Percentiles rank a stretch among this genome's conserved stretches.
These are phyloP conservation scores for Cicer pinnatifidum DNA, from an alignment of 306 rosid species.

Conservation along the genomic window DNA sequence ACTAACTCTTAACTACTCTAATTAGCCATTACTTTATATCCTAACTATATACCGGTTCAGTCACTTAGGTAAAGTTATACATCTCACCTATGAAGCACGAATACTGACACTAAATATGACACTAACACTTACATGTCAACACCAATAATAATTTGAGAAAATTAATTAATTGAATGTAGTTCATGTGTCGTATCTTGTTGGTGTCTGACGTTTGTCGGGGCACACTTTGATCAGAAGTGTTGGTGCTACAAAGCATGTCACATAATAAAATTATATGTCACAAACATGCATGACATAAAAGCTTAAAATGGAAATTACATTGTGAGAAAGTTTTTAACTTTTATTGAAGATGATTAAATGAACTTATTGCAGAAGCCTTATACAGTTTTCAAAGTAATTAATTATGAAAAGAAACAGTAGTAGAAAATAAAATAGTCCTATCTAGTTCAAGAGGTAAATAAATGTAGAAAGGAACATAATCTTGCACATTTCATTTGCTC, in stretches of 20 bases:
- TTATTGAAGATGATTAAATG: background rate
- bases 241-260: too few species aligned
- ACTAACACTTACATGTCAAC: too few species aligned
- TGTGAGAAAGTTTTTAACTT: slow-evolving; percentile 2
- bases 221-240: too few species aligned
- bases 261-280: background rate
- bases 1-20: too few species aligned
- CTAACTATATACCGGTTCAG: background rate
- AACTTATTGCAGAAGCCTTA: background rate
- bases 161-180: too few species aligned
- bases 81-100: background rate
- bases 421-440: too few species aligned
- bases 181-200: too few species aligned
- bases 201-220: too few species aligned
- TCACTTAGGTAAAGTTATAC: background rate
- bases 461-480: background rate
- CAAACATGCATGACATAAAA: slow-evolving; percentile 5
- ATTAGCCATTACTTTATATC: too few species aligned
- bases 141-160: too few species aligned
- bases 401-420: background rate
- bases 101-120: too few species aligned
- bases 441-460: too few species aligned
- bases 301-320: slow-evolving; percentile 6
- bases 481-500: background rate
- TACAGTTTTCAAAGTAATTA: slow-evolving; percentile 3